Base-by-base conservation (phyloP, 345 rosid genomes). In the Eucalyptus cladocalyx region DNA sequence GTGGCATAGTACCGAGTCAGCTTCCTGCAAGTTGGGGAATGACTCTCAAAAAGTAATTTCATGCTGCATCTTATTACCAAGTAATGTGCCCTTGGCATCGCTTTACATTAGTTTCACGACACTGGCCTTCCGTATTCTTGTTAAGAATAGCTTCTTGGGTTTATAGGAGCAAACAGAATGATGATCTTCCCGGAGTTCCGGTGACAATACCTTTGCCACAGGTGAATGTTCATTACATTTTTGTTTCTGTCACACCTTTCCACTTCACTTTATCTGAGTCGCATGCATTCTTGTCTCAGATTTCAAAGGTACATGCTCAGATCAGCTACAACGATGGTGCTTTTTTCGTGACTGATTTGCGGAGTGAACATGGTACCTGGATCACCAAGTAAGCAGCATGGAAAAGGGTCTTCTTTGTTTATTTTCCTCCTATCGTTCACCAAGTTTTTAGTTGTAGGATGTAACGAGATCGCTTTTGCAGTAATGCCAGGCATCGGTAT, bases 311-410 rank as follows among this genome's bases (percentile, higher is more conserved):
- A 91, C 99, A 98, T 92, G 99, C 99, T 21, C 95, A 91, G 37
- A 93, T 97, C 86, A 93, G 72, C 93, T 95, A 95, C 89, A 96
- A 95, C 91, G 95, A 95, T 19, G 98, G 97, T 67, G 94, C 94
- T 72, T 98, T 95, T 90, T 95, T 92, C 90, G 47, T 98, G 76
- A 92, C 91, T 72, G 99, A 97, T 95, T 92, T 97, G 88, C 86
- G 62, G 87, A 98, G 99, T 56, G 90, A 96, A 88, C 93, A 95
- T 85, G 99, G 99, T 4, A 96, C 99, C 85, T 97, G 90, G 90
- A 91, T 97, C 83, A 92, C 93, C 15, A 94, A 94, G 99, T 98
- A 94, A 95, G 99, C 91, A 67, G 47, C 32, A 49, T 10, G 49
- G 62, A 34, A 54, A 8, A 9, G 23, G 60, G 62, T 72, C 67